These are phyloP conservation scores for Stemphylium vesicarium DNA, from an alignment of 2,329 filamentous ascomycete genomes.

Conservation along the genomic window DNA sequence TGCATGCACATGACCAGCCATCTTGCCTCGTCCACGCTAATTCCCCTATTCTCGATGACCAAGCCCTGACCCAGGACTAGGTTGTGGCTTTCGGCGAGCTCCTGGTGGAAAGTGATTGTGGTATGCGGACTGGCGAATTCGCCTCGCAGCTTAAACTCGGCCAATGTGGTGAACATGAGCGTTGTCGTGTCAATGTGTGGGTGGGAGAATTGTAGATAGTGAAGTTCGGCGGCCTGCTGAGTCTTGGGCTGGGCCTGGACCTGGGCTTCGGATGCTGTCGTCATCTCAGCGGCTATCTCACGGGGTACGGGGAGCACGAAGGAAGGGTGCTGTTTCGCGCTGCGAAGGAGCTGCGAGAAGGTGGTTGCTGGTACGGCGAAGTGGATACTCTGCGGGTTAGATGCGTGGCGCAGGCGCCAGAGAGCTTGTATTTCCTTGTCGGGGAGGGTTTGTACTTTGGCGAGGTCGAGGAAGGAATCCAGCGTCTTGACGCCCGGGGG, in stretches of 20 bases:
- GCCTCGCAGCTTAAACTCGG: constrained; percentile 88
- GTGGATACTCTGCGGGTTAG: constrained; percentile 76
- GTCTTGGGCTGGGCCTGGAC: constrained; percentile 39
- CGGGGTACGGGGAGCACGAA: constrained; percentile 90
- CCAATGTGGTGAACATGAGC: constrained; percentile 90
- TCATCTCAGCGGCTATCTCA: constrained; percentile 47
- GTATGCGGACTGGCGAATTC: constrained; percentile 93
- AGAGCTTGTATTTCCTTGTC: constrained; percentile 82
- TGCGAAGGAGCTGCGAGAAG: constrained; percentile 74
- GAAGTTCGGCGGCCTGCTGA: constrained; percentile 80
- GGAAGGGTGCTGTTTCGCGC: constrained; percentile 77
- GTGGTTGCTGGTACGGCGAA: constrained; percentile 76
- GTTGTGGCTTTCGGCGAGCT: constrained; percentile 75
- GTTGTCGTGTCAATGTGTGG: constrained; percentile 66
- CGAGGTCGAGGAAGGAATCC: constrained; percentile 75
- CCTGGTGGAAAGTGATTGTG: constrained; percentile 88
- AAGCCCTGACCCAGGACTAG: constrained; percentile 86
- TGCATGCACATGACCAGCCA: constrained; percentile 94
- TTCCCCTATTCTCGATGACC: constrained; percentile 76
- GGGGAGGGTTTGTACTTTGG: constrained; percentile 75
- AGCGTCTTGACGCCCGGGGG: constrained; percentile 67
- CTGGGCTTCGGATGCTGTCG: constrained; percentile 14
- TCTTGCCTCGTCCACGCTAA: constrained; percentile 80
- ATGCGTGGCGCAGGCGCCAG: constrained; percentile 87
- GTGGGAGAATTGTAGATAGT: constrained; percentile 96